Conservation (phyloP, 2,329 filamentous ascomycete genomes). For the Mariannaea elegans region DNA sequence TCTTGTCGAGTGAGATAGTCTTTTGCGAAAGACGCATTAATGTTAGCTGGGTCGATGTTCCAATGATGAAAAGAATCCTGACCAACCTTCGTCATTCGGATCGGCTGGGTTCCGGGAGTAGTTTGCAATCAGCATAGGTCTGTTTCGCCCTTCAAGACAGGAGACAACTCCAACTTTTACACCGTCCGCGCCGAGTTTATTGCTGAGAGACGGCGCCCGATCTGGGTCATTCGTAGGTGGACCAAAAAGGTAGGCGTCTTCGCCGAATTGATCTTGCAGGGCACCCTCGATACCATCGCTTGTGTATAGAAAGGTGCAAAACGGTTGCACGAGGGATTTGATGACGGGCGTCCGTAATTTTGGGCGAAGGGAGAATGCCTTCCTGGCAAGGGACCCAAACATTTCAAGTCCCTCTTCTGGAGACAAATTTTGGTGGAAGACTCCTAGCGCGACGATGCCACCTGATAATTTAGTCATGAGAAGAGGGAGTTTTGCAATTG, state of each 20-base stretch:
- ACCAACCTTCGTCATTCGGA: background rate
- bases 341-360: constrained; percentile 1
- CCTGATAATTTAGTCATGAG: background rate
- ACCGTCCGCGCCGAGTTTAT: background rate
- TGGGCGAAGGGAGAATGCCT: constrained; percentile 6
- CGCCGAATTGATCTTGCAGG: constrained; percentile 3
- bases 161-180: constrained; percentile 25
- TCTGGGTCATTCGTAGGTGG: background rate
- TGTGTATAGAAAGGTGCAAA: constrained; percentile 11
- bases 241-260: constrained; percentile 8
- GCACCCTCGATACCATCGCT: constrained; percentile 9
- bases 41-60: background rate
- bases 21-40: background rate
- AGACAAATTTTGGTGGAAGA: constrained; percentile 16
- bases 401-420: background rate
- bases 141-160: background rate
- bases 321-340: constrained; percentile 12
- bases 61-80: background rate
- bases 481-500: background rate
- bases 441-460: constrained; percentile 16
- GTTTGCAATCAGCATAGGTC: constrained; percentile 16
- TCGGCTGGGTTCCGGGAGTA: constrained; percentile 17
- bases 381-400: constrained; percentile 4
- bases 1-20: constrained; percentile 15
- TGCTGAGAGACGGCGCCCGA: background rate